A percentile compares a stretch with the other conserved stretches of the same genome.
Conservation (phyloP, 345 rosid genomes). For the Boechera divaricarpa region DNA sequence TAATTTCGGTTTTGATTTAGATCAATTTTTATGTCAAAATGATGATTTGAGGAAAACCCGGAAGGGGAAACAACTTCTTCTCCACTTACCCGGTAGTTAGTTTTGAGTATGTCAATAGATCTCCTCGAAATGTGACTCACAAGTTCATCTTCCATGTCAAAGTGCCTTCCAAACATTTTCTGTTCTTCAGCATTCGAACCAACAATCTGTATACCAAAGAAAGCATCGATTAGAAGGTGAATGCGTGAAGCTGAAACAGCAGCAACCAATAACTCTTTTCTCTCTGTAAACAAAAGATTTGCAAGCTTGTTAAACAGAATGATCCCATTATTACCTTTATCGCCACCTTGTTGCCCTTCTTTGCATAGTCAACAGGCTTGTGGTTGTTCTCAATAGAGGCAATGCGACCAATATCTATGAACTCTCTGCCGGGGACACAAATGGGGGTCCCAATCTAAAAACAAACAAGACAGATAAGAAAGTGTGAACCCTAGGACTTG, state of each 20-base stretch:
- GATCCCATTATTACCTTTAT: slow-evolving; percentile 66
- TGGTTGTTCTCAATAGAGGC: slow-evolving; percentile 82
- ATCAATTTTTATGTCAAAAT: not conserved
- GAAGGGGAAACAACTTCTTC: not conserved
- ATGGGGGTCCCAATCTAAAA: slow-evolving; percentile 88
- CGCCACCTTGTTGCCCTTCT: slow-evolving; percentile 83
- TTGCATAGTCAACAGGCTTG: slow-evolving; percentile 75
- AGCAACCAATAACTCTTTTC: not conserved
- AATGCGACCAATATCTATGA: slow-evolving; percentile 84
- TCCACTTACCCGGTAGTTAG: slow-evolving; percentile 72
- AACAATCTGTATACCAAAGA: slow-evolving; percentile 57
- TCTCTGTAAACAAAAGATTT: not conserved
- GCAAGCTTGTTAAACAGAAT: slow-evolving; percentile 16
- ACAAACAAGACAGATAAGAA: slow-evolving; percentile 16
- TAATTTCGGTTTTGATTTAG: not conserved
- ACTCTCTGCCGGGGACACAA: slow-evolving; percentile 79
- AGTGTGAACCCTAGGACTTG: slow-evolving; percentile 21
- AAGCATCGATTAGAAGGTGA: slow-evolving; percentile 22
- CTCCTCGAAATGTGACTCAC: slow-evolving; percentile 87
- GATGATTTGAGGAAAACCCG: not conserved
- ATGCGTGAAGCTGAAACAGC: not conserved
- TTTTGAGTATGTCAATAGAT: slow-evolving; percentile 84
- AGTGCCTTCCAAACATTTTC: slow-evolving; percentile 91
- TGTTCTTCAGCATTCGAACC: slow-evolving; percentile 82
- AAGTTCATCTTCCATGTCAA: slow-evolving; percentile 83